These are phyloP conservation scores for Dactylellina leptospora DNA, from an alignment of 2,329 filamentous ascomycete species.

Conservation along the genomic window DNA sequence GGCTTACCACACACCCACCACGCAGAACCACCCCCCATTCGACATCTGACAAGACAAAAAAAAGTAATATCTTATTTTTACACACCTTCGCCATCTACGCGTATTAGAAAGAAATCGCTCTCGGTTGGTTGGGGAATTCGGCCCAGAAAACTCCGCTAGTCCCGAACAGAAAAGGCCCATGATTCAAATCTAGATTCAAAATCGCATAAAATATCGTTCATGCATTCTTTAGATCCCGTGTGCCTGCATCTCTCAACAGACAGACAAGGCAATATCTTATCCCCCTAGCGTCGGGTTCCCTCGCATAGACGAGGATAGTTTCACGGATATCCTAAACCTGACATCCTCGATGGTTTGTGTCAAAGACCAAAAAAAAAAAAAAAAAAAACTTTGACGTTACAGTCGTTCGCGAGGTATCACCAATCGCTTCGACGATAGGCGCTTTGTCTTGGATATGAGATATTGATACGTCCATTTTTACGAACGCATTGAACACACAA, in stretches of 20 bases:
- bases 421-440: conserved; percentile 45
- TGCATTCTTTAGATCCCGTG: conserved; percentile 22
- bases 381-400: no score
- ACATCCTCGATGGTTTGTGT: no score
- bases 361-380: no score
- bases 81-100: not conserved
- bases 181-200: conserved; percentile 6
- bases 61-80: conserved; percentile 32
- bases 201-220: not conserved
- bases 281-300: conserved; percentile 47
- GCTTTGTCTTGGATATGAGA: conserved; percentile 38
- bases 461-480: conserved; percentile 10
- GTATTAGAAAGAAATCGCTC: not conserved
- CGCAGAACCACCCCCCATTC: conserved; percentile 1
- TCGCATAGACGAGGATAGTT: conserved; percentile 43
- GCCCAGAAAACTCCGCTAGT: conserved; percentile 10
- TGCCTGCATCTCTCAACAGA: no score
- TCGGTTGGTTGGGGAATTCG: conserved; percentile 32
- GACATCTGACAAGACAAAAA: conserved; percentile 2
- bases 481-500: not conserved
- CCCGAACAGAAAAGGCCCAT: not conserved
- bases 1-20: conserved; percentile 18
- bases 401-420: not conserved
- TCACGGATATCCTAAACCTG: conserved; percentile 14
- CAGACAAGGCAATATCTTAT: no score